Evolutionary conservation across 345 rosid genomes (phyloP).

Genomic region (Murraya paniculata): DNA sequence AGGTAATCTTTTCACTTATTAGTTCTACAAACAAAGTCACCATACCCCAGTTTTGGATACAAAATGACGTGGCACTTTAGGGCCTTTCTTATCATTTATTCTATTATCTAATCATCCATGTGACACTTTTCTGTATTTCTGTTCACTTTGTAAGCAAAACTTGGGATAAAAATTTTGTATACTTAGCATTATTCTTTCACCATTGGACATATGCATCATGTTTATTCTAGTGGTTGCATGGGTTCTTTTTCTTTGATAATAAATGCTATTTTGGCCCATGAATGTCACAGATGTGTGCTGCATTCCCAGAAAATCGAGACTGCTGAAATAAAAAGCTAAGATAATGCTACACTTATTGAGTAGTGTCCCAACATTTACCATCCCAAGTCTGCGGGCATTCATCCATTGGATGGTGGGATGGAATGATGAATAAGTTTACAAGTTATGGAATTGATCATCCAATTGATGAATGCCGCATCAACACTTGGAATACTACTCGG

Average conservation of each 20-base stretch:
- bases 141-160: not conserved
- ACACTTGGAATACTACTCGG: too few relatives aligned
- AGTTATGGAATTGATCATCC: too few relatives aligned
- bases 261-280: not conserved
- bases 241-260: not conserved
- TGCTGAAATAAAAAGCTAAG: not conserved
- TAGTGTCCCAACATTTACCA: too few relatives aligned
- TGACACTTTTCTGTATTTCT: not conserved
- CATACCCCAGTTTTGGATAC: not conserved
- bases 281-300: not conserved
- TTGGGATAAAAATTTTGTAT: not conserved
- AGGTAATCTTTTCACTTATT: conserved; percentile 44
- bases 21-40: not conserved
- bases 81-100: not conserved
- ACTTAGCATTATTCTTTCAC: not conserved
- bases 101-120: not conserved
- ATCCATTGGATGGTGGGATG: too few relatives aligned
- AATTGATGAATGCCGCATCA: too few relatives aligned
- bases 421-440: too few relatives aligned
- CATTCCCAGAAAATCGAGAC: not conserved
- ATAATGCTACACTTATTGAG: too few relatives aligned
- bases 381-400: too few relatives aligned
- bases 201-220: not conserved
- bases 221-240: not conserved
- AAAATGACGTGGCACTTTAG: not conserved